Evolutionary conservation across 116 monocot genomes (phyloP).

Genomic region (Cymodocea nodosa): DNA sequence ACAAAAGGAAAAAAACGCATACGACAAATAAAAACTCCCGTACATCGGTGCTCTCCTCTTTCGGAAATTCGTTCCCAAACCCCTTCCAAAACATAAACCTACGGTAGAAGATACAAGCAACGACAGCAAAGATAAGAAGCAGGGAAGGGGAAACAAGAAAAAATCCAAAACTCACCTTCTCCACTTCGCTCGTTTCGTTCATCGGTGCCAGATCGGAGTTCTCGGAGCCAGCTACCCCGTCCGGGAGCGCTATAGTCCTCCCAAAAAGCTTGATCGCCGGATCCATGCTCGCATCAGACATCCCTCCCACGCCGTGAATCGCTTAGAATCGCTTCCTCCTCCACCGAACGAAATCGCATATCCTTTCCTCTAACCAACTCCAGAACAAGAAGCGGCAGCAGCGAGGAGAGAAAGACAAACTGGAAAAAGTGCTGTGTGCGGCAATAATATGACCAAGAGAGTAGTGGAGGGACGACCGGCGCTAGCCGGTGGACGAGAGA

Average conservation of each 20-base stretch:
- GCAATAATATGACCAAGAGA: neutral
- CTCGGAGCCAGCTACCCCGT: neutral
- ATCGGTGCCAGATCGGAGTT: neutral
- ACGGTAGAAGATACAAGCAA: neutral
- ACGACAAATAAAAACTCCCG: too few species aligned
- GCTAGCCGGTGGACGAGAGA: neutral
- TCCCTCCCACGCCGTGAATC: neutral
- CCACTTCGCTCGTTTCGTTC: neutral
- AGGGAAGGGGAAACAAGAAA: neutral
- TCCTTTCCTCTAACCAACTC: conserved; percentile 1
- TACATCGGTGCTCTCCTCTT: too few species aligned
- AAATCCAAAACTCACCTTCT: neutral
- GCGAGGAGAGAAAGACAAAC: neutral
- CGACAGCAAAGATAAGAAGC: neutral
- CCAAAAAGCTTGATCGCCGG: conserved; percentile 74
- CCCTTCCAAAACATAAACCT: too few species aligned
- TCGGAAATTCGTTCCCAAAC: too few species aligned
- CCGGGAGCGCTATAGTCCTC: conserved; percentile 39
- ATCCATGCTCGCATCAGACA: neutral
- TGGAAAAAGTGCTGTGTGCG: neutral
- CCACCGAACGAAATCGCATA: conserved; percentile 7
- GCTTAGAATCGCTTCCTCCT: neutral
- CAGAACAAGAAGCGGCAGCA: neutral
- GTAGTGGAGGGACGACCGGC: neutral
- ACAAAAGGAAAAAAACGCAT: too few species aligned